Evolutionary conservation across 768 basidiomycete genomes (phyloP).

Genomic region (Boletus rubescentipes): DNA sequence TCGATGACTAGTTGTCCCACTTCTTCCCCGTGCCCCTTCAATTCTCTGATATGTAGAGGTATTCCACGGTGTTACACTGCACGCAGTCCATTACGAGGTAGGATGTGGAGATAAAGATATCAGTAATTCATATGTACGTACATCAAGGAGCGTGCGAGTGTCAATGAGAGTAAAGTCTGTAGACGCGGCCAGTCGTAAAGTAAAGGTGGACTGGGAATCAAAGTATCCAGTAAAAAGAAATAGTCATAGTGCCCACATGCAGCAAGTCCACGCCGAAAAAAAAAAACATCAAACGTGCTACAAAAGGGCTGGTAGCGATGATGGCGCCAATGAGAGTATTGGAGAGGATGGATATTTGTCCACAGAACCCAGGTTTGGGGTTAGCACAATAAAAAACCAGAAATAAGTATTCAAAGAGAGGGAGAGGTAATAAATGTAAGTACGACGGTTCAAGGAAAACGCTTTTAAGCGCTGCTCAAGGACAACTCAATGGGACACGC

Average conservation of each 20-base stretch:
- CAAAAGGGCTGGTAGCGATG: neutral
- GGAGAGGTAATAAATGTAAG: neutral
- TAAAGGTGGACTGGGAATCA: neutral
- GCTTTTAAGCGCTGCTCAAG: slow-evolving; percentile 44
- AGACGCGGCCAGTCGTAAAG: neutral
- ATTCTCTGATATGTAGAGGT: too few relatives aligned
- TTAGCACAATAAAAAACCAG: slow-evolving; percentile 4
- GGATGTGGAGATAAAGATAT: slow-evolving; percentile 1
- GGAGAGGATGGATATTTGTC: slow-evolving; percentile 2
- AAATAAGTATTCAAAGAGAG: slow-evolving; percentile 15
- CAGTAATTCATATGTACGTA: neutral
- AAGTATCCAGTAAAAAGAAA: neutral
- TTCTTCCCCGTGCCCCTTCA: too few relatives aligned
- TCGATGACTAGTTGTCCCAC: too few relatives aligned
- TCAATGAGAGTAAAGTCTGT: neutral
- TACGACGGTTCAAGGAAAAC: neutral
- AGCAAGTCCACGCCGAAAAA: slow-evolving; percentile 6
- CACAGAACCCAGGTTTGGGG: slow-evolving; percentile 5
- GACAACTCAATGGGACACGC: slow-evolving; percentile 71
- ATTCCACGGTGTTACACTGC: neutral
- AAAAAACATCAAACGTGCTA: neutral
- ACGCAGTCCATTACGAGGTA: slow-evolving; percentile 1
- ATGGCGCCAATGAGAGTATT: neutral
- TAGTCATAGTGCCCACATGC: neutral
- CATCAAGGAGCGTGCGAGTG: slow-evolving; percentile 10